Percentiles rank a stretch among this genome's conserved stretches.
Conservation (phyloP, 176 grass and related monocot genomes). For the Aechmea fasciata region DNA sequence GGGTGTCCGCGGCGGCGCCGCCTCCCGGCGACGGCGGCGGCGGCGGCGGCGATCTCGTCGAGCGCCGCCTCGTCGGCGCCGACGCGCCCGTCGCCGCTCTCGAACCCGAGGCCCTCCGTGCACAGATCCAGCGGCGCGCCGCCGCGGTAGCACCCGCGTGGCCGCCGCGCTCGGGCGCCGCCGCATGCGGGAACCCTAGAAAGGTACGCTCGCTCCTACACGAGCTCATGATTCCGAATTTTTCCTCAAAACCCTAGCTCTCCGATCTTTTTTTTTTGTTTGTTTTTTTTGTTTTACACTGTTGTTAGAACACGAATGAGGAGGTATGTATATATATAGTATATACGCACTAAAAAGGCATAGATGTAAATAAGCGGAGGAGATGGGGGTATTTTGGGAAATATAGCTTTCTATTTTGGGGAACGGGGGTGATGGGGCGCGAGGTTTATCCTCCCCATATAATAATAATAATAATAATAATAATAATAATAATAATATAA, state of each 20-base stretch:
- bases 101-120: slow-evolving; percentile 68
- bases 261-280: too few relatives aligned
- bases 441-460: not conserved
- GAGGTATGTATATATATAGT: too few relatives aligned
- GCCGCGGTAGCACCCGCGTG: not conserved
- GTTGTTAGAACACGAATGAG: too few relatives aligned
- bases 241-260: not conserved
- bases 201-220: not conserved
- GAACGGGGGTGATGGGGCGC: not conserved
- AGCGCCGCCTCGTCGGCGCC: slow-evolving; percentile 33
- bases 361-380: not conserved
- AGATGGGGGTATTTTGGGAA: not conserved
- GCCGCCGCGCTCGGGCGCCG: not conserved
- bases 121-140: slow-evolving; percentile 23
- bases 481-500: not conserved
- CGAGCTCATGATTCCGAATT: not conserved
- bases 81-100: slow-evolving; percentile 50
- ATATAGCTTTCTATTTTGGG: not conserved
- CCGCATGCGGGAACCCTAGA: not conserved
- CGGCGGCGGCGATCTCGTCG: not conserved
- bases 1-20: not conserved
- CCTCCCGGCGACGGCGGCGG: not conserved
- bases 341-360: not conserved
- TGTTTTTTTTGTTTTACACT: too few relatives aligned
- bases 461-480: too few relatives aligned